These are phyloP conservation scores for Hondaea fermentalgiana DNA, from an alignment of 108 stramenopile genomes.

Conservation along the genomic window DNA sequence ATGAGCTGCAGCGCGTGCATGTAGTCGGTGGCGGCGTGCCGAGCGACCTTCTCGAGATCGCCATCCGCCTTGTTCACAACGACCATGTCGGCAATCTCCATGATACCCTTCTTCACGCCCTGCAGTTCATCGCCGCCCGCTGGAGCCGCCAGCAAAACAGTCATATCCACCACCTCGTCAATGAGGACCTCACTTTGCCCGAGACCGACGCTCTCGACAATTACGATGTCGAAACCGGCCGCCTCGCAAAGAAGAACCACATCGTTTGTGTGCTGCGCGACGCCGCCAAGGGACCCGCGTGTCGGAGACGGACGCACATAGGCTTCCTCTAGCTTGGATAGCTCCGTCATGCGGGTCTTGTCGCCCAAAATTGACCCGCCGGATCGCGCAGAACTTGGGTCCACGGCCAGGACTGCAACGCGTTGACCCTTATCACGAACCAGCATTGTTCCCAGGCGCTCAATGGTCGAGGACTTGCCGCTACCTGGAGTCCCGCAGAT, in stretches of 20 bases:
- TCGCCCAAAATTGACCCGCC: constrained; percentile 96
- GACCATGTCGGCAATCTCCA: constrained; percentile 86
- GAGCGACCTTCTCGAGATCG: not conserved
- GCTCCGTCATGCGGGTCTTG: constrained; percentile 87
- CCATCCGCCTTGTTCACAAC: constrained; percentile 95
- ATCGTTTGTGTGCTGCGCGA: constrained; percentile 82
- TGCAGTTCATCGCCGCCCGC: constrained; percentile 90
- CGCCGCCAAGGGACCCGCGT: constrained; percentile 77
- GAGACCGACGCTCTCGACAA: constrained; percentile 92
- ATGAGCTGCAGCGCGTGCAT: constrained; percentile 17
- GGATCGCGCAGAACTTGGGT: constrained; percentile 72
- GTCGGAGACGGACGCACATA: constrained; percentile 89
- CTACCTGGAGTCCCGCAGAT: constrained; percentile 56
- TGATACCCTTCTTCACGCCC: constrained; percentile 92
- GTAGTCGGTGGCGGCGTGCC: constrained; percentile 14
- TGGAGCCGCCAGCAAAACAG: constrained; percentile 79
- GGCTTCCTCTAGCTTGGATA: constrained; percentile 62
- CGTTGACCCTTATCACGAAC: not conserved
- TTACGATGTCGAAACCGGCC: constrained; percentile 74
- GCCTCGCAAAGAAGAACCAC: constrained; percentile 78
- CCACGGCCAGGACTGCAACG: constrained; percentile 30
- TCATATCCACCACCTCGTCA: constrained; percentile 71
- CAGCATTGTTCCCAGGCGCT: constrained; percentile 25
- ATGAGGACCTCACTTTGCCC: constrained; percentile 89
- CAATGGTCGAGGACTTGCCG: constrained; percentile 55